phyloP scores from a whole-genome alignment of 257 asterid species.

The Petunia axillaris region DNA sequence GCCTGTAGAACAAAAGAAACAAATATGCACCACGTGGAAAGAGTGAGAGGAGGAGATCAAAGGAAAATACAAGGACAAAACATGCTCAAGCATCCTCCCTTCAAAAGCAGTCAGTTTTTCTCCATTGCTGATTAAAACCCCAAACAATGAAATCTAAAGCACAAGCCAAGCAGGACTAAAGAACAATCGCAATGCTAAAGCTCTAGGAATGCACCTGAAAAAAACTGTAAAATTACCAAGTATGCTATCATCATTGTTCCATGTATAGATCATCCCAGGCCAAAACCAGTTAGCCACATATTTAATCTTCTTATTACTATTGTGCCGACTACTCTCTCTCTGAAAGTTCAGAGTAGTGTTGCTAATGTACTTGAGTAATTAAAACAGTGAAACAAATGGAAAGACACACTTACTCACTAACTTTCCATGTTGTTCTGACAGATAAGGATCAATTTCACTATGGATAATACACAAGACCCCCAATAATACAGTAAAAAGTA shows the following conservation, averaged over 20 bases:
- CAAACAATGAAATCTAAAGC: neutral
- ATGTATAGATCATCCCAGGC: neutral
- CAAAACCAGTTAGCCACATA: neutral
- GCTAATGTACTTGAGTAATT: neutral
- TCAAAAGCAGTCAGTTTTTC: neutral
- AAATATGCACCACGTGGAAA: slow-evolving; percentile 15
- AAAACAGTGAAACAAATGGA: neutral
- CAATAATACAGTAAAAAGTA: slow-evolving; percentile 1
- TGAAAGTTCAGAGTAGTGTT: neutral
- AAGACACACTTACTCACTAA: neutral
- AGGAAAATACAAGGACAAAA: neutral
- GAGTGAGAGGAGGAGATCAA: slow-evolving; percentile 9
- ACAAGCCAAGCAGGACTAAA: neutral
- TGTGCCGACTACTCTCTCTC: neutral
- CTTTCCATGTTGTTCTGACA: neutral
- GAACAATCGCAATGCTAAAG: neutral
- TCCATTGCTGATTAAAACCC: neutral
- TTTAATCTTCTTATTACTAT: slow-evolving; percentile 1
- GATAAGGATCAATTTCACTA: neutral
- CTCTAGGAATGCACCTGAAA: neutral
- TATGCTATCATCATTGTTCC: neutral
- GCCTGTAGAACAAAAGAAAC: slow-evolving; percentile 57
- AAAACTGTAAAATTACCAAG: neutral
- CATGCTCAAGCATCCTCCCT: slow-evolving; percentile 3
- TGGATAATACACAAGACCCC: neutral